Evolutionary conservation across 441 rosid species (phyloP), one percentile per base, ranked within the genome.

Genomic region (Arabidopsis hybrid): DNA sequence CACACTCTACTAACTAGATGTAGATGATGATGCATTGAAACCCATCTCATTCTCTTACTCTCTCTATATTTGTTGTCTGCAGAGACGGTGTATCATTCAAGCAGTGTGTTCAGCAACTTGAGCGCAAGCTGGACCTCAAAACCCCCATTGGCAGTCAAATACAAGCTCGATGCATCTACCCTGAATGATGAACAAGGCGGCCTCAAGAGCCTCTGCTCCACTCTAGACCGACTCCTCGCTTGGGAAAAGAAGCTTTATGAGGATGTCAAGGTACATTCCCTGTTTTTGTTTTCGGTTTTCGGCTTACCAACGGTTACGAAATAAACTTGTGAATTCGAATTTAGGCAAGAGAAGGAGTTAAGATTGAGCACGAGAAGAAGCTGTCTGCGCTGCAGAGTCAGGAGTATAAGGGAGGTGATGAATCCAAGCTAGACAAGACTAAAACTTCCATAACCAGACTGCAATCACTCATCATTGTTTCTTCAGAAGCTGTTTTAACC

Each of bases 231-330:
- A 72, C 87, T 94, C 57, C 83, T 89, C 83, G 98, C 97, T 49
- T 94, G 98, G 98, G 98, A 91, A 88, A 90, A 89, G 85, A 94
- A 94, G 80, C 95, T 91, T 14, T 94, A 82, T 52, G 85, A 85
- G 60, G 99, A 94, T 67, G 91, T 94, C 46, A 94, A 91, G 99
- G 99, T 90, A 72, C 35, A 7, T 40, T 35, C 55, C 39, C 29
- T 60, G 2, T 21, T 10, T 21, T 21, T 21, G 26, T 21, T 21
- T 21, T 21, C 26, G 26, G 26, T 21, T 21, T 60, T 36, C 5
- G 7, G 26, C 31, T 31, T 43, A 3, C 56, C 39, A 29, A 21
- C 14, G 14, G 5, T 35, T 6, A 34, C 8, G 35, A 14, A 56
- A 6, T 26, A 10, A 47, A 29, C 35, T 59, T 67, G 34, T 26